Conservation (phyloP, 495 filamentous ascomycete genomes). For the Neurospora hispaniola region DNA sequence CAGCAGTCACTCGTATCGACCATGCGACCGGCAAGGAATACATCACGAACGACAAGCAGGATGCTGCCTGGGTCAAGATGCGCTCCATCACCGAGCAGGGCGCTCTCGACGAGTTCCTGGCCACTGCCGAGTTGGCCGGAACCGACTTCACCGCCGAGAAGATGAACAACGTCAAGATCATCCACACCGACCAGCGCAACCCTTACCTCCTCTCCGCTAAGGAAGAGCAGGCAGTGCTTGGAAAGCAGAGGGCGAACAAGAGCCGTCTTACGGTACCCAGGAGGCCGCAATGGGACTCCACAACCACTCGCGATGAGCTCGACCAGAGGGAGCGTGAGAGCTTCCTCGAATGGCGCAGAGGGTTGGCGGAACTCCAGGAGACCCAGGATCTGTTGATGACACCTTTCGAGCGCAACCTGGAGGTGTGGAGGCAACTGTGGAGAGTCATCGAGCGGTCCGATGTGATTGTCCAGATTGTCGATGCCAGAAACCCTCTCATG, state of each 20-base stretch:
- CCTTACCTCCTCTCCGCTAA: slow-evolving; percentile 81
- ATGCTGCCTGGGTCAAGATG: slow-evolving; percentile 90
- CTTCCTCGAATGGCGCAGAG: slow-evolving; percentile 81
- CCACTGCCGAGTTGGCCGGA: slow-evolving; percentile 85
- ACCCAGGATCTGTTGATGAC: slow-evolving; percentile 92
- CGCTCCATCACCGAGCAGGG: slow-evolving; percentile 96
- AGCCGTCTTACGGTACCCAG: slow-evolving; percentile 76
- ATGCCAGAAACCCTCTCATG: slow-evolving; percentile 87
- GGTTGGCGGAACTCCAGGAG: slow-evolving; percentile 86
- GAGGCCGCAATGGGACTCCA: slow-evolving; percentile 76
- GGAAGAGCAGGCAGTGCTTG: slow-evolving; percentile 68
- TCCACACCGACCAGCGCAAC: slow-evolving; percentile 89
- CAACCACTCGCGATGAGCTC: slow-evolving; percentile 71
- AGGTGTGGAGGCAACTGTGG: slow-evolving; percentile 98
- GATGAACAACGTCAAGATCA: slow-evolving; percentile 97
- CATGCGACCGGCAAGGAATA: slow-evolving; percentile 54
- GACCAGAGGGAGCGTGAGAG: slow-evolving; percentile 69
- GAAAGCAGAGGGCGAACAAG: slow-evolving; percentile 74
- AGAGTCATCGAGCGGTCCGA: slow-evolving; percentile 96
- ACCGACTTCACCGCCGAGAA: slow-evolving; percentile 99
- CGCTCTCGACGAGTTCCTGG: slow-evolving; percentile 66
- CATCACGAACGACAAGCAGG: slow-evolving; percentile 61
- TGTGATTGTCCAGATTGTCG: slow-evolving; percentile 95
- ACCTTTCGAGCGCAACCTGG: slow-evolving; percentile 93
- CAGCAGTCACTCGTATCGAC: slow-evolving; percentile 51